Base-by-base conservation (phyloP, 768 basidiomycete species). In the Leccinum ochraceum region DNA sequence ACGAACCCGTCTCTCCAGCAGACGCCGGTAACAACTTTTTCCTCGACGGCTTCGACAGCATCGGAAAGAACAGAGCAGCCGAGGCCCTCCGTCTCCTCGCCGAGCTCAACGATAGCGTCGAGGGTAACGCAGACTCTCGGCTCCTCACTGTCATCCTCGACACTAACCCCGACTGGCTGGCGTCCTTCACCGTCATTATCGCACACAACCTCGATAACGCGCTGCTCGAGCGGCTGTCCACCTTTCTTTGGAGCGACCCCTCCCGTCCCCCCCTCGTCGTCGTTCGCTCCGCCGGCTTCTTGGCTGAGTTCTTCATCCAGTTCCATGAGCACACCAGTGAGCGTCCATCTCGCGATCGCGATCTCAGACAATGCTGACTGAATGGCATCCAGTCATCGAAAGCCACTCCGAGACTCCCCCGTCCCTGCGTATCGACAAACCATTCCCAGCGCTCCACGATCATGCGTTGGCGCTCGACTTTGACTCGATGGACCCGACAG, bases 1-100 rank as follows among this genome's bases (percentile, higher is more conserved):
- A 83, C 24, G 71, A 75, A 3, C 57, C 72, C 42, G 88, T 88
- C 30, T 80, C 86, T 0, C 80, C 86, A 1, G 83, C 86, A 59
- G 95, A 98, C 67, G 87, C 94, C 0, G 95, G 95, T 1, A 93
- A 94, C 80, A 98, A 98, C 78, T 99, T 99, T 79, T 99, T 98
- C 77, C 80, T 99, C 34, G 53, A 53, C 20, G 57, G 52, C 7
- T 37, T 53, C 4, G 76, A 83, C n/a, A 91, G 88, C 67, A 80
- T 98, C 50, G 94, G 93, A 6, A 89, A 87, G 72, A 80, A 81
- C 57, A 85, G 92, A 36, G 94, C 96, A 0, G 73, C 83, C 54
- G 92, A 98, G 71, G 87, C 89, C 1, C 91, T 92, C 17, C 79
- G 82, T 17, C 80, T 90, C 54, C 81, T 98, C 11, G 70, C 78